Percentiles rank a stretch among this genome's conserved stretches.
These are phyloP conservation scores for Penicillium sp. DNA, from an alignment of 2,329 filamentous ascomycete species.

Conservation along the genomic window DNA sequence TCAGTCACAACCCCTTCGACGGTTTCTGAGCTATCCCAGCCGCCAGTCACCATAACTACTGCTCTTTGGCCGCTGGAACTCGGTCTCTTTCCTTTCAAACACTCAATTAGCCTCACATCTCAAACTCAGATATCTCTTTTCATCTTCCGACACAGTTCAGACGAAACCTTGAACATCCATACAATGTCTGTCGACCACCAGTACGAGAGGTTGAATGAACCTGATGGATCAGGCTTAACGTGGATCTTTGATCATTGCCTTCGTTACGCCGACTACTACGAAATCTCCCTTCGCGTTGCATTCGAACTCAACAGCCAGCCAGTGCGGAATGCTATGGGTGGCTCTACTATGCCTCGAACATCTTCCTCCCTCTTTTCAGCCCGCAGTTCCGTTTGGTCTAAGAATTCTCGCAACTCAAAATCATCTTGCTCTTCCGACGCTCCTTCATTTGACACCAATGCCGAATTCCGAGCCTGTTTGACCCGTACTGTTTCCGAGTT, in stretches of 20 bases:
- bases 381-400: conserved; percentile 31
- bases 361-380: conserved; percentile 35
- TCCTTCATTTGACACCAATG: conserved; percentile 33
- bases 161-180: not conserved
- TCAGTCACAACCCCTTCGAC: conserved; percentile 12
- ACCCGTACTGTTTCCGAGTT: conserved; percentile 55
- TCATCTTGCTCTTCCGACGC: conserved; percentile 22
- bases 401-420: conserved; percentile 22
- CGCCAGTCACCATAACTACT: conserved; percentile 11
- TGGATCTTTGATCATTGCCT: conserved; percentile 60
- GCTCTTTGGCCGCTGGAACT: not conserved
- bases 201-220: conserved; percentile 20
- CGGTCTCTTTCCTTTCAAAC: not conserved
- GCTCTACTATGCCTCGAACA: conserved; percentile 23
- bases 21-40: conserved; percentile 16
- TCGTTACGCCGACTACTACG: conserved; percentile 60
- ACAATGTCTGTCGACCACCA: conserved; percentile 13
- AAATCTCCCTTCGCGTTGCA: conserved; percentile 65
- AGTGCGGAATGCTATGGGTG: conserved; percentile 31
- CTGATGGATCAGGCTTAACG: conserved; percentile 44
- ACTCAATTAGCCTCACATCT: not conserved
- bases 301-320: conserved; percentile 62
- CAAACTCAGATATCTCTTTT: too few relatives aligned
- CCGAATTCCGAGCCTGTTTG: conserved; percentile 43
- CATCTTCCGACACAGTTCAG: not conserved